Conservation (phyloP, 768 basidiomycete genomes). For the Tephrocybe sp. region DNA sequence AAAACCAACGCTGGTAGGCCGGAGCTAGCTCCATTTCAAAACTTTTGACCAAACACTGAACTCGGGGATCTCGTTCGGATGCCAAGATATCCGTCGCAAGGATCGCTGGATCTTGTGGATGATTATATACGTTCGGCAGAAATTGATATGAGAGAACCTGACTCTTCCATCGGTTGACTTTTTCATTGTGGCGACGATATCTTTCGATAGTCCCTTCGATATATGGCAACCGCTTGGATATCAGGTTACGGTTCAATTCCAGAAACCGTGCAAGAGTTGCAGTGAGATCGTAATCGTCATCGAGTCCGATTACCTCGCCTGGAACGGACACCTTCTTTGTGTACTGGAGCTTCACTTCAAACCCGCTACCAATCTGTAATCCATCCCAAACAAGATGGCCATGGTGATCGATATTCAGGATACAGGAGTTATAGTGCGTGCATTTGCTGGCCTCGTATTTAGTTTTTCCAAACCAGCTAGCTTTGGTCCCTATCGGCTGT, state of each 20-base stretch:
- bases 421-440: constrained; percentile 41
- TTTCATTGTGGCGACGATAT: constrained; percentile 50
- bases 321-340: constrained; percentile 44
- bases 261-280: constrained; percentile 61
- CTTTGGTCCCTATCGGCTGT: constrained; percentile 46
- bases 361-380: constrained; percentile 65
- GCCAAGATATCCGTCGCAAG: constrained; percentile 44
- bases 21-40: constrained; percentile 44
- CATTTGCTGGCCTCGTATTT: constrained; percentile 53
- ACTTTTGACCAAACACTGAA: constrained; percentile 45
- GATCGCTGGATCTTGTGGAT: constrained; percentile 41
- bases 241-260: constrained; percentile 49
- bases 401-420: constrained; percentile 48
- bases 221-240: constrained; percentile 36
- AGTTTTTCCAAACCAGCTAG: constrained; percentile 38
- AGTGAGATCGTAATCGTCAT: constrained; percentile 64
- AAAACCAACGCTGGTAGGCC: constrained; percentile 51
- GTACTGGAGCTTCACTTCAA: constrained; percentile 59
- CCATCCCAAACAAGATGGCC: constrained; percentile 52
- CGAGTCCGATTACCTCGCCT: constrained; percentile 57
- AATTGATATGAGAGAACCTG: constrained; percentile 61
- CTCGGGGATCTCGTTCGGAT: constrained; percentile 52
- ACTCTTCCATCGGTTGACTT: constrained; percentile 50
- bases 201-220: constrained; percentile 45
- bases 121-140: constrained; percentile 56